Conservation (phyloP, 73 alveolate genomes). For the Blepharisma stoltei region DNA sequence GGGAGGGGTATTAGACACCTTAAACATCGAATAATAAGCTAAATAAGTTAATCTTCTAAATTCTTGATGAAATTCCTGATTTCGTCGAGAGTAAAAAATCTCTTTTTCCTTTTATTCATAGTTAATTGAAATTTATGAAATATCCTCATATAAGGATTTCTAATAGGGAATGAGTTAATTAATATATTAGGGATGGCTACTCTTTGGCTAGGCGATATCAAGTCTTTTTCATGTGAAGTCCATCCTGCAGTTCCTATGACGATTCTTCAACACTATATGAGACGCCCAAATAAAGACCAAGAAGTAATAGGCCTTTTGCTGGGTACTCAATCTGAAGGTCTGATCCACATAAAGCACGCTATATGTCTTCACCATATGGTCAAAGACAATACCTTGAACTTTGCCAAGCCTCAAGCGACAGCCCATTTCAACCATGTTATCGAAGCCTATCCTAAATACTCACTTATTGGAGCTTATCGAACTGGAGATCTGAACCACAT, state of each 20-base stretch:
- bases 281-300: neutral
- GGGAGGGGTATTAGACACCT: no score
- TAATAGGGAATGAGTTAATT: no score
- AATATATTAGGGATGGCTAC: neutral
- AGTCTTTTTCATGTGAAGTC: conserved; percentile 3
- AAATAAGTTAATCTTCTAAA: no score
- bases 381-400: no score
- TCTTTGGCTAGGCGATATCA: conserved; percentile 27
- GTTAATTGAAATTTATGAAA: no score
- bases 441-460: conserved; percentile 24
- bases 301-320: neutral
- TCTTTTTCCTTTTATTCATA: no score
- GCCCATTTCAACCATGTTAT: neutral
- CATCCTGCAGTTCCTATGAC: conserved; percentile 17
- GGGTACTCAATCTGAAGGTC: conserved; percentile 16
- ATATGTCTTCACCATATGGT: no score
- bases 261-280: conserved; percentile 14
- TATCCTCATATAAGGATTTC: no score
- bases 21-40: no score
- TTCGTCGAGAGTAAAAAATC: no score
- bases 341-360: neutral
- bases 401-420: conserved; percentile 5
- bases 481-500: neutral
- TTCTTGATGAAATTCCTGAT: no score
- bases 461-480: conserved; percentile 5